Evolutionary conservation across 805 yeast genomes (phyloP).

Genomic region (Suhomyces tanzawaensis): DNA sequence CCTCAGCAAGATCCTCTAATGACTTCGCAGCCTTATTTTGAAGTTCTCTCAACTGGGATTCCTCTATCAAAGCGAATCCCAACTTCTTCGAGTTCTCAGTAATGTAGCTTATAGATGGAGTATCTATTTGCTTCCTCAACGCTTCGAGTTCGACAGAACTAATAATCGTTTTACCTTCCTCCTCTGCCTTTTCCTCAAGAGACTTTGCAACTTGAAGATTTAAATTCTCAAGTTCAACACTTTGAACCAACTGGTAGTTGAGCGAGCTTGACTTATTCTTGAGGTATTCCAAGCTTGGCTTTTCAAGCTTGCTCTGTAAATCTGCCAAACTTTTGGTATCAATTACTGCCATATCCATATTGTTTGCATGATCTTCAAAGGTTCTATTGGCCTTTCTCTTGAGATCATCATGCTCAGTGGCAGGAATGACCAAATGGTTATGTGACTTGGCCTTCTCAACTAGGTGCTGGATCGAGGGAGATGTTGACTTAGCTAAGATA

Average conservation of each 20-base stretch:
- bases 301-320: constrained; percentile 8
- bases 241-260: constrained; percentile 7
- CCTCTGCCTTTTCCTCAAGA: constrained; percentile 8
- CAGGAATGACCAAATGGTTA: constrained; percentile 1
- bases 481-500: constrained; percentile 4
- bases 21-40: neutral
- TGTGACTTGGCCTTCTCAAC: constrained; percentile 10
- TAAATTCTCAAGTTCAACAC: constrained; percentile 8
- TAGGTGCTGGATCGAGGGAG: constrained; percentile 16
- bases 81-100: constrained; percentile 2
- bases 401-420: neutral
- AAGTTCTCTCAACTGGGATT: neutral
- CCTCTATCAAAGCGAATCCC: constrained; percentile 2
- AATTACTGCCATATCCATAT: constrained; percentile 10
- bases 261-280: constrained; percentile 13
- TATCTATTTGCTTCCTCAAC: neutral
- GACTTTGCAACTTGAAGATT: constrained; percentile 4
- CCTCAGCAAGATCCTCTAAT: constrained; percentile 5
- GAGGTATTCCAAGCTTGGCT: constrained; percentile 16
- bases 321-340: constrained; percentile 17
- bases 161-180: constrained; percentile 13
- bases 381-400: constrained; percentile 8
- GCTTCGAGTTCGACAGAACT: constrained; percentile 1
- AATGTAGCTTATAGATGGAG: constrained; percentile 8
- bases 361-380: constrained; percentile 12